Evolutionary conservation across 1,284 basidiomycete species (phyloP), one percentile per base, ranked within the genome.

Genomic region (Ganoderma leucocontextum): DNA sequence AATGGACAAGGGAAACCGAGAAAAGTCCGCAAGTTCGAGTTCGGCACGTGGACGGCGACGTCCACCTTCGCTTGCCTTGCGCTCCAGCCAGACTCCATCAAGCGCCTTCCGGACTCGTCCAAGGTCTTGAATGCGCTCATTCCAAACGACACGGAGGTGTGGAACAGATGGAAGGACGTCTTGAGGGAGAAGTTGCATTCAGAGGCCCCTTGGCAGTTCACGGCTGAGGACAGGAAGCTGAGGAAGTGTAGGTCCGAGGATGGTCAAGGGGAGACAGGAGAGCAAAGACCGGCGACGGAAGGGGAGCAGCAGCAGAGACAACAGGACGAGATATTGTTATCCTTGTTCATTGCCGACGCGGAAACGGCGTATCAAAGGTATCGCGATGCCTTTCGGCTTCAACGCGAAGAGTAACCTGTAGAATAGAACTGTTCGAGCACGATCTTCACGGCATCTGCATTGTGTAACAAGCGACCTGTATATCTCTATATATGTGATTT

Each of bases 131-230:
- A 70, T 55, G 66, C 68, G 33, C 64, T 71, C 36, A 65, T 73
- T 13, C 70, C 70, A 2, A 73, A 71, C 39, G 72, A 73, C 53
- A 73, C 72, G 12, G 52, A 65, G 5, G 70, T 70, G n/a, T 73
- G 72, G 72, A n/a, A 64, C 47, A 57, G 57, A n/a, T 73, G 72
- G 72, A 71, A 68, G 72, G 58, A 47, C 25, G 19, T 60, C 17
- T 29, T 73, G 36, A 57, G 42, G 13, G 15, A 47, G 2, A 70
- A 60, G 66, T 52, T 70, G 7, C 49, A 36, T 7, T 13, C 33
- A 3, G 9, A 22, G 6, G n/a, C 64, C 8, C 7, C 5, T 2
- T 22, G 69, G 41, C 1, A 2, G 2, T 68, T 72, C 33, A 35
- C 44, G 2, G n/a, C 10, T 6, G 67, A 67, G 29, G 68, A 68